A percentile compares a stretch with the other conserved stretches of the same genome.
phyloP scores from a whole-genome alignment of 345 rosid genomes.

The Bruguiera gymnorhiza region DNA sequence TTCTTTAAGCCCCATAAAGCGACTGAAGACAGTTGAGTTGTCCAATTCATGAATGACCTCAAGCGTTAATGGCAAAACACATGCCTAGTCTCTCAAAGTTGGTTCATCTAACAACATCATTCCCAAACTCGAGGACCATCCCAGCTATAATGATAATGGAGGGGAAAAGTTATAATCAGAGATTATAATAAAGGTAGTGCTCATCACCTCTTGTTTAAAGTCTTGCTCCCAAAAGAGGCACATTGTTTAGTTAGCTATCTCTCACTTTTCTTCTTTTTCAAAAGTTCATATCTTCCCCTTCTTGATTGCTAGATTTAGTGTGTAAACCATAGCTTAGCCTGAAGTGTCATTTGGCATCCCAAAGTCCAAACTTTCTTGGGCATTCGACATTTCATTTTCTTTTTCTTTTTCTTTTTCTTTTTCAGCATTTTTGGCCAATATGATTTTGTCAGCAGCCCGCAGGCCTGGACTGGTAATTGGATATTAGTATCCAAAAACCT shows the following conservation, averaged over 20 bases:
- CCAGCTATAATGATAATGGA: background rate
- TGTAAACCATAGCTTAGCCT: slow-evolving; percentile 2
- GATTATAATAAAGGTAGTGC: background rate
- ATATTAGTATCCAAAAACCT: too few relatives aligned
- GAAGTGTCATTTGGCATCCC: slow-evolving; percentile 11
- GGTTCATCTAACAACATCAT: slow-evolving; percentile 3
- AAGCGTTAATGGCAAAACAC: slow-evolving; percentile 32
- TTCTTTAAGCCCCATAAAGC: background rate
- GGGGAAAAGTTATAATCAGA: background rate
- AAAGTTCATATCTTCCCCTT: background rate
- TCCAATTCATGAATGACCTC: slow-evolving; percentile 28
- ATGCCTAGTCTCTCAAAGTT: slow-evolving; percentile 15
- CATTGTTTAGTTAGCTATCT: slow-evolving; percentile 16
- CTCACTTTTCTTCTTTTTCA: background rate
- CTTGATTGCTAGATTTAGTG: slow-evolving; percentile 7
- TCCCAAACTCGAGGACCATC: slow-evolving; percentile 24
- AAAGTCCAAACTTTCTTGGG: background rate
- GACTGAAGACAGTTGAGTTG: slow-evolving; percentile 29
- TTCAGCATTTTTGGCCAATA: too few relatives aligned
- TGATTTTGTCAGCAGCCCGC: too few relatives aligned
- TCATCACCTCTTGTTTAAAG: slow-evolving; percentile 6
- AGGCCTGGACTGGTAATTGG: too few relatives aligned
- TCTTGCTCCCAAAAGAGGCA: slow-evolving; percentile 21
- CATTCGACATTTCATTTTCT: background rate
- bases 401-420: background rate